Evolutionary conservation across 129 eudicot genomes (phyloP), one percentile per base, ranked within the genome.

Genomic region (Mikania micrantha): DNA sequence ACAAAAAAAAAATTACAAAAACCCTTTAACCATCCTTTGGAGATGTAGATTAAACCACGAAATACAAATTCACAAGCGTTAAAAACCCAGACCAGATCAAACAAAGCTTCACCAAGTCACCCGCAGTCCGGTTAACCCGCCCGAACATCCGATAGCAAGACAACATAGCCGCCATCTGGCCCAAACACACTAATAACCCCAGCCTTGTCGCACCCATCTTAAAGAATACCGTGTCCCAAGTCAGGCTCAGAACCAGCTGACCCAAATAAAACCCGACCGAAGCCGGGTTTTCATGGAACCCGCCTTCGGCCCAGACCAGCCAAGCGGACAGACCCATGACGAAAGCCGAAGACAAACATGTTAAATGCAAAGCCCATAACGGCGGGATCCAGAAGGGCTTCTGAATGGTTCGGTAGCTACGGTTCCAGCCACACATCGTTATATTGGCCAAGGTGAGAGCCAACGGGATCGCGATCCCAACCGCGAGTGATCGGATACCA

Each of bases 291-390:
- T 69, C 38, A 49, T 88, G 98, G 44, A 92, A 86, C 73, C 95
- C 98, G 5, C 88, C 96, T 1, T 82, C 95, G 32, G 95, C 98
- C 98, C 98, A 92, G 1, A 88, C 84, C 0, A 92, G 90, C 96
- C 96, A 92, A 0, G 81, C 96, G 9, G 95, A 84, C 5, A 88
- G 70, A 28, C 95, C 91, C 91, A 87, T 77, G 0, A 92, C 47
- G 31, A 63, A 7, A 36, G 88, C 74, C 3, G 70, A 76, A 7
- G 60, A 74, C 59, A 86, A 11, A 22, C 82, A 85, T 10, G 86
- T 78, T 59, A 74, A 44, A 64, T 86, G 91, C 1, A 92, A 40
- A 53, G 85, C 91, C 98, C 95, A 92, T 8, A 85, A 19, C 0
- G 95, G 91, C 0, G 93, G 95, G 39, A 85, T 38, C 83, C 87